Percentiles rank a stretch among this genome's conserved stretches.
Conservation (phyloP, 73 alveolate genomes). For the Symbiodinium natans region DNA sequence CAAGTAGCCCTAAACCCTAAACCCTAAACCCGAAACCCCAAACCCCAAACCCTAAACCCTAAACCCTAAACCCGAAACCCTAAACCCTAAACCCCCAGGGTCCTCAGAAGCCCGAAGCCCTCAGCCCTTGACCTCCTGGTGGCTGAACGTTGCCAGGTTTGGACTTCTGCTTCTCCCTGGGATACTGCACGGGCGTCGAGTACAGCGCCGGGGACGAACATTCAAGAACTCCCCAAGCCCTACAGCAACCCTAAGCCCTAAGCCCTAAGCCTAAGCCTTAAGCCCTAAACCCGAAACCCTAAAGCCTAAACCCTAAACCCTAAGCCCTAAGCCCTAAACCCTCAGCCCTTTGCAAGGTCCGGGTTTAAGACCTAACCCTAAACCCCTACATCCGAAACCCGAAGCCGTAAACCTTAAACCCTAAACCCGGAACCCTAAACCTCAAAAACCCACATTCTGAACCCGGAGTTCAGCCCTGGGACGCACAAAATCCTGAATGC, state of each 20-base stretch:
- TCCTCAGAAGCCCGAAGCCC: too few species aligned
- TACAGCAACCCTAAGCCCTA: too few species aligned
- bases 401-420: background rate
- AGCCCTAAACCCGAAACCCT: background rate
- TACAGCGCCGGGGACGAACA: background rate
- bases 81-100: too few species aligned
- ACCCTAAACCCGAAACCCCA: background rate
- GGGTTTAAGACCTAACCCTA: background rate
- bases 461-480: too few species aligned
- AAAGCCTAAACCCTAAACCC: background rate
- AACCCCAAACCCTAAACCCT: background rate
- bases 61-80: background rate
- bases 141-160: background rate
- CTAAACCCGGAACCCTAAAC: too few species aligned
- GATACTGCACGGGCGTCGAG: background rate
- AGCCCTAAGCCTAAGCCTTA: too few species aligned
- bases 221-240: too few species aligned
- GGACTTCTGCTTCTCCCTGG: background rate
- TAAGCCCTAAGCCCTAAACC: background rate
- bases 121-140: background rate
- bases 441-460: too few species aligned
- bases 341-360: too few species aligned
- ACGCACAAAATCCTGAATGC: too few species aligned
- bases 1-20: too few species aligned
- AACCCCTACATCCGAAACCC: background rate